These are phyloP conservation scores for Pseudopithomyces maydicus DNA, from an alignment of 2,329 filamentous ascomycete genomes.

Conservation along the genomic window DNA sequence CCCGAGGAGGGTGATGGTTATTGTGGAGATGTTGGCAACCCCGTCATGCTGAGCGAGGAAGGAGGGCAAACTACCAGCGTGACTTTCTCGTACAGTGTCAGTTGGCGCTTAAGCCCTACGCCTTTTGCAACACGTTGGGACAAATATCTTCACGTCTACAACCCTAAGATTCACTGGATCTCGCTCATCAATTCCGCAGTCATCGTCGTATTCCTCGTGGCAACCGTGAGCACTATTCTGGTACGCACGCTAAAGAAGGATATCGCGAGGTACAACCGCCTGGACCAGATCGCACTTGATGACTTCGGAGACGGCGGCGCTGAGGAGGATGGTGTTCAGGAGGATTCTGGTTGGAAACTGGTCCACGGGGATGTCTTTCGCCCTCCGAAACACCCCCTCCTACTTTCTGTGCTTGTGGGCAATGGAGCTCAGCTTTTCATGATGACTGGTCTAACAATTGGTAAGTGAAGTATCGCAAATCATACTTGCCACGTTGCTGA, in stretches of 20 bases:
- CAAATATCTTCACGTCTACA: slow-evolving; percentile 96
- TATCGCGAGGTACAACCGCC: slow-evolving; percentile 92
- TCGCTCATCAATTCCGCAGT: slow-evolving; percentile 95
- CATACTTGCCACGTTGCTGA: not conserved
- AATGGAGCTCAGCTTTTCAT: slow-evolving; percentile 96
- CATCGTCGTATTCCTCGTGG: slow-evolving; percentile 88
- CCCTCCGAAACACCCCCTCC: slow-evolving; percentile 77
- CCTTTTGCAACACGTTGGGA: slow-evolving; percentile 98
- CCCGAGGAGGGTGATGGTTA: slow-evolving; percentile 58
- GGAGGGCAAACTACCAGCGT: slow-evolving; percentile 64
- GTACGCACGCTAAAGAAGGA: slow-evolving; percentile 89
- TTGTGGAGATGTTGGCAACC: slow-evolving; percentile 65
- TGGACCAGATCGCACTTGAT: slow-evolving; percentile 89
- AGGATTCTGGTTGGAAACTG: slow-evolving; percentile 98
- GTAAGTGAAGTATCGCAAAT: slow-evolving; percentile 40
- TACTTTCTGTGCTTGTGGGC: slow-evolving; percentile 86
- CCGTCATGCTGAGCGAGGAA: slow-evolving; percentile 69
- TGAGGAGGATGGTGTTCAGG: slow-evolving; percentile 90
- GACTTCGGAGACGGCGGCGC: slow-evolving; percentile 78
- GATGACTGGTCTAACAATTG: slow-evolving; percentile 93
- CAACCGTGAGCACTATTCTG: slow-evolving; percentile 92
- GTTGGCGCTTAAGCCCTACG: slow-evolving; percentile 82
- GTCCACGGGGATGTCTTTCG: slow-evolving; percentile 98
- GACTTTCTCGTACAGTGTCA: slow-evolving; percentile 89
- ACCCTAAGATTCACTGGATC: slow-evolving; percentile 99